Percentiles rank a stretch among this genome's conserved stretches.
Evolutionary conservation across 2,329 filamentous ascomycete species (phyloP).

Genomic region (Diaporthe citriasiana): DNA sequence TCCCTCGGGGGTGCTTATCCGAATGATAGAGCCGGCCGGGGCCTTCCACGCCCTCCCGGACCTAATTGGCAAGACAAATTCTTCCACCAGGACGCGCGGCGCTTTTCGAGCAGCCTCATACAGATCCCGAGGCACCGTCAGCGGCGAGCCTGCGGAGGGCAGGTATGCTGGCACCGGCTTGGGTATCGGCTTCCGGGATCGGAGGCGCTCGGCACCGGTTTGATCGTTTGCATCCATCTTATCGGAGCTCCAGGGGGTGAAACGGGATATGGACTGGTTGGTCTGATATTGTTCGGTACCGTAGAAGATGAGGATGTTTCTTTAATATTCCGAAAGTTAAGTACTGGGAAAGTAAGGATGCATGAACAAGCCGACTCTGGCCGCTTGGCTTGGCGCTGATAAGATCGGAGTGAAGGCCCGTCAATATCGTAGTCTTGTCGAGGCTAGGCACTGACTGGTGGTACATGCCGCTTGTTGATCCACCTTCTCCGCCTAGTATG

Average conservation of each 20-base stretch:
- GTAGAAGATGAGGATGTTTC: neutral
- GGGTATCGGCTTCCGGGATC: slow-evolving; percentile 60
- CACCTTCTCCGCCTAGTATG: neutral
- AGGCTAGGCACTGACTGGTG: neutral
- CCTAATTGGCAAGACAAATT: slow-evolving; percentile 78
- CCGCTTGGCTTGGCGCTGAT: slow-evolving; percentile 22
- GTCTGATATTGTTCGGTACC: neutral
- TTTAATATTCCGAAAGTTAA: neutral
- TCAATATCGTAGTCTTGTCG: neutral
- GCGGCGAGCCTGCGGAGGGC: slow-evolving; percentile 57
- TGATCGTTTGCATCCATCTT: neutral
- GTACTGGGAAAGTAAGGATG: neutral
- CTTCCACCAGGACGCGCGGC: slow-evolving; percentile 57
- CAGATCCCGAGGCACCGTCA: slow-evolving; percentile 58
- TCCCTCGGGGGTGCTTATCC: slow-evolving; percentile 81
- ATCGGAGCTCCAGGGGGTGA: neutral
- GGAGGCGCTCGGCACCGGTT: slow-evolving; percentile 58
- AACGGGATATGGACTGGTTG: too few relatives aligned
- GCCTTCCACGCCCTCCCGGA: slow-evolving; percentile 82
- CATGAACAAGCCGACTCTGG: neutral
- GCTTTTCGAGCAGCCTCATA: slow-evolving; percentile 74
- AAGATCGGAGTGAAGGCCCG: slow-evolving; percentile 23
- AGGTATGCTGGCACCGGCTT: slow-evolving; percentile 65
- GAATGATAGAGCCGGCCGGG: slow-evolving; percentile 75
- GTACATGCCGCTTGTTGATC: neutral